Evolutionary conservation across 2,329 filamentous ascomycete species (phyloP), one percentile per base, ranked within the genome.

Genomic region (Ophiognomonia clavigignenti-juglandacearum): DNA sequence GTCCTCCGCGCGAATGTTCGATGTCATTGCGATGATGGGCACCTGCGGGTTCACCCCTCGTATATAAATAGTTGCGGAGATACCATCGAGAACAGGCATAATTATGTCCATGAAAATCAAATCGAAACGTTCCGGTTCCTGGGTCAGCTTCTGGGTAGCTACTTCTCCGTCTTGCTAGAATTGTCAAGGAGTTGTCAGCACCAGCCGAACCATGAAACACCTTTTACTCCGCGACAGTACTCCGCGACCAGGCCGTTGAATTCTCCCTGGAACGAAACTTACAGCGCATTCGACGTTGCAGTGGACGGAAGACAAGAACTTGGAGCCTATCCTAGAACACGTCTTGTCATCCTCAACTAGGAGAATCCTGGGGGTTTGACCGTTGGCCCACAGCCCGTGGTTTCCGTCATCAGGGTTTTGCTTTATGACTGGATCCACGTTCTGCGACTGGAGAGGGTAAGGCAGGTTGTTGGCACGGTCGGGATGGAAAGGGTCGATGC

Each of bases 11-110:
- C 93, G 82, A 54, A 98, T 97, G 62, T 97, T 98, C 4, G 92
- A 96, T 3, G 93, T 98, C 93, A 98, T 97, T 39, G 93, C 93
- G 49, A 98, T 88, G 58, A 98, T 95, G 0, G 93, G 93, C 18
- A 87, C 83, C 6, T 83, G 80, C 31, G 82, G 80, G 54, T 90
- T 83, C 53, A 92, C 88, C 61, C 96, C 88, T 44, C 92, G 83
- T 55, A 98, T 96, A 53, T 96, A 82, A 60, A 93, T 88, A 48
- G 90, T 96, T 3, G 93, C 92, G 14, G 91, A 96, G 6, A 97
- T 90, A 56, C 93, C 93, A 59, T 97, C 93, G 45, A 97, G 75
- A 54, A 91, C 86, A 6, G 93, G 93, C 93, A 98, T 97, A 57
- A 98, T 95, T 54, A 98, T 92, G 61, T 93, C 87, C 87, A 92